Base-by-base conservation (phyloP, 225 moss, liverwort and hornwort genomes). In the Anthoceros angustus region DNA sequence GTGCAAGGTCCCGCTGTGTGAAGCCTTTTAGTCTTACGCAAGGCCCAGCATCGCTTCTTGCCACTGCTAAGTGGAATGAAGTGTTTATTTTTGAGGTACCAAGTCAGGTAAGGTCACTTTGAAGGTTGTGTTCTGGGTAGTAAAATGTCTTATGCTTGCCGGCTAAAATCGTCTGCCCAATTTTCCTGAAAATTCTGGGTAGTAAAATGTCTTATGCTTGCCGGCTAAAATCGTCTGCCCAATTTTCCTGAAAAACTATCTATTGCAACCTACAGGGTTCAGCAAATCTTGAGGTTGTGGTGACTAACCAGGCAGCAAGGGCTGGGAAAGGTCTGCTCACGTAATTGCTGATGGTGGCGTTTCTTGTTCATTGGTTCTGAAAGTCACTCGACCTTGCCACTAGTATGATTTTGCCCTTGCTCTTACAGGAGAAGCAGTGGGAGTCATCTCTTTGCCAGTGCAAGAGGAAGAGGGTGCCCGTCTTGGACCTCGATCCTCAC, bases 1-100 rank as follows among this genome's bases (percentile, higher is more conserved):
- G 88, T 80, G 94, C 88, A 8, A 85, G 94, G 67, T 95, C 94
- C 62, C 87, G 86, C 70, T 95, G 90, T 83, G 90, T 88, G 39
- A 83, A 74, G 67, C 88, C 90, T 9, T 78, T 55, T 41, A 76
- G 85, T 63, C 70, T 84, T 40, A 80, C 82, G 10, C 84, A 85
- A 72, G 88, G 94, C 76, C 72, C 43, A 64, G 74, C 79, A 25
- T 69, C 75, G 62, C 78, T 79, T 67, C 75, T 90, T 71, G 88
- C 94, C 67, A 80, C 84, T 63, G 88, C 82, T 42, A 85, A 82
- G 74, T 95, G 94, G 94, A 82, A 86, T 63, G 94, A 95, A 69
- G 86, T 86, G 67, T 91, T 91, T 66, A 75, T 95, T 62, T 95
- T 95, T 77, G 94, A 91, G 68, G 80, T 86, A 64, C 79, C 86